Evolutionary conservation across 2,329 filamentous ascomycete species (phyloP).

Genomic region (Colletotrichum sojae): DNA sequence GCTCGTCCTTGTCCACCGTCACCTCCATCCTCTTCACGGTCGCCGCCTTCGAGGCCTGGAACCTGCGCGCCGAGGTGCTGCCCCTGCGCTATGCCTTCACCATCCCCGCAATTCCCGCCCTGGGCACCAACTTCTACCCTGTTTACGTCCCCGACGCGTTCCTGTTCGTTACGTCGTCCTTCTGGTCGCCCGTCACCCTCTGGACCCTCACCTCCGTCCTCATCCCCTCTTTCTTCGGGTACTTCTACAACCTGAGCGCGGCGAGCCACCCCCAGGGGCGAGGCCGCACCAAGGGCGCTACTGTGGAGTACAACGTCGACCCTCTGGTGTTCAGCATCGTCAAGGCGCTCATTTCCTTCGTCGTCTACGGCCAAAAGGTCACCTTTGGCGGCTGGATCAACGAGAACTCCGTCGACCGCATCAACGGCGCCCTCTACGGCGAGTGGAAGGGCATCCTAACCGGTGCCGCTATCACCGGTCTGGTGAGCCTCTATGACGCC

Average conservation of each 20-base stretch:
- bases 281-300: conserved; percentile 52
- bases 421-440: conserved; percentile 78
- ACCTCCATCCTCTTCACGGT: conserved; percentile 79
- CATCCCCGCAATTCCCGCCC: conserved; percentile 71
- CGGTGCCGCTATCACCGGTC: conserved; percentile 75
- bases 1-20: conserved; percentile 80
- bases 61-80: conserved; percentile 79
- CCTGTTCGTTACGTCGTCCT: conserved; percentile 79
- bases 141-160: conserved; percentile 87
- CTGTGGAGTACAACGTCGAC: conserved; percentile 76
- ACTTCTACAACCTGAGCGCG: conserved; percentile 89
- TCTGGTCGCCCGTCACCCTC: conserved; percentile 86
- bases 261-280: conserved; percentile 59
- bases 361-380: conserved; percentile 81
- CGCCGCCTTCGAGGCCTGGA: conserved; percentile 77
- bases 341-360: conserved; percentile 85
- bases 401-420: conserved; percentile 70
- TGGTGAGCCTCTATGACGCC: conserved; percentile 84
- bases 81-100: conserved; percentile 81
- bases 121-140: conserved; percentile 71
- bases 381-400: conserved; percentile 75
- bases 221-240: conserved; percentile 80
- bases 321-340: conserved; percentile 91
- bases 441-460: conserved; percentile 79
- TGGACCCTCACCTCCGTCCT: conserved; percentile 82